These are phyloP conservation scores for Clonostachys rosea DNA, from an alignment of 2,329 filamentous ascomycete genomes.

Conservation along the genomic window DNA sequence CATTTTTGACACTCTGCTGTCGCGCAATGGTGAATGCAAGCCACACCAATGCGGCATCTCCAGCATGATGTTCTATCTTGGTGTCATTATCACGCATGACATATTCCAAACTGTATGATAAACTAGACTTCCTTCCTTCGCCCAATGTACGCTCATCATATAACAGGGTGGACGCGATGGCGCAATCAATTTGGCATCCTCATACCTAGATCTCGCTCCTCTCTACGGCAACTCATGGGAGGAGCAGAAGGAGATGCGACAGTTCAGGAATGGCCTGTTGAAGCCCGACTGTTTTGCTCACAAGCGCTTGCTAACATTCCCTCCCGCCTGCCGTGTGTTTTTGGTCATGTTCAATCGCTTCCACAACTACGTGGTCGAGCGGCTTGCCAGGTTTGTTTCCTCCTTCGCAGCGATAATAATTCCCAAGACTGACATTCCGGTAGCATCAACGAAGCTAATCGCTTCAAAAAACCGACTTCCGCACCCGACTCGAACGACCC, in stretches of 20 bases:
- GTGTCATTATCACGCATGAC: slow-evolving; percentile 70
- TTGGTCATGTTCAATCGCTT: slow-evolving; percentile 79
- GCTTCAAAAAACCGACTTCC: slow-evolving; percentile 64
- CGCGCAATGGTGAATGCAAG: slow-evolving; percentile 33
- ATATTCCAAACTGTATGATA: slow-evolving; percentile 22
- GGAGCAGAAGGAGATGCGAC: slow-evolving; percentile 63
- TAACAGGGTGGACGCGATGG: slow-evolving; percentile 38
- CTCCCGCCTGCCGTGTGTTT: slow-evolving; percentile 66
- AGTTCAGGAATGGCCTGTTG: slow-evolving; percentile 65
- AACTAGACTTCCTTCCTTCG: not conserved
- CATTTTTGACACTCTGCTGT: slow-evolving; percentile 61
- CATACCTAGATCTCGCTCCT: slow-evolving; percentile 67
- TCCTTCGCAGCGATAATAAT: not conserved
- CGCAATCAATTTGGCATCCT: slow-evolving; percentile 61
- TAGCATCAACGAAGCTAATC: slow-evolving; percentile 79
- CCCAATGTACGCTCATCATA: slow-evolving; percentile 62
- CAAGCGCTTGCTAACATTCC: slow-evolving; percentile 64
- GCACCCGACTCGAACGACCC: slow-evolving; percentile 42
- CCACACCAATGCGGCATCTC: slow-evolving; percentile 69
- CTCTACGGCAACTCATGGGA: slow-evolving; percentile 66
- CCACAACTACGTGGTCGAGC: slow-evolving; percentile 80
- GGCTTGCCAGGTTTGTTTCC: slow-evolving; percentile 51
- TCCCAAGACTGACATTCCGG: not conserved
- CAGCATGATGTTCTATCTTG: slow-evolving; percentile 68
- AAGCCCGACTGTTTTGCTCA: slow-evolving; percentile 72